A percentile compares a stretch with the other conserved stretches of the same genome.
Evolutionary conservation across 2,329 filamentous ascomycete genomes (phyloP).

Genomic region (Fragosphaeria purpurea): DNA sequence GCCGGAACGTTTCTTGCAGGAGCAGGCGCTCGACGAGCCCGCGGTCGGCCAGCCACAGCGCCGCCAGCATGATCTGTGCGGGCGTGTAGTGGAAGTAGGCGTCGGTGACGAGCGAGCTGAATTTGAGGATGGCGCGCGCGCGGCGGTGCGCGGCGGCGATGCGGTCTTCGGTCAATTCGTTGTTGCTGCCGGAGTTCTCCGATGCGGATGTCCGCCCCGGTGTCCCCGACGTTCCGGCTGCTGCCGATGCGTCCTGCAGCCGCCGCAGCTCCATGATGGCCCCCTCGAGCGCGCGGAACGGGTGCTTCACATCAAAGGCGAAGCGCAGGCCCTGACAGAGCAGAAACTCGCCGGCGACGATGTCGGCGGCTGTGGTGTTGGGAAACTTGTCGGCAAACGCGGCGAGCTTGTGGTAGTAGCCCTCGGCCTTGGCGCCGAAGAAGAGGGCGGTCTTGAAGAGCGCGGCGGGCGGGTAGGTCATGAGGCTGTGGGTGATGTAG

Average conservation of each 20-base stretch:
- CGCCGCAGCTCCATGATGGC: constrained; percentile 72
- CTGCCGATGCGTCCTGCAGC: constrained; percentile 39
- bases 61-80: constrained; percentile 83
- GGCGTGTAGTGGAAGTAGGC: constrained; percentile 97
- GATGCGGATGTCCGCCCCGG: not conserved
- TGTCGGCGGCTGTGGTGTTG: constrained; percentile 64
- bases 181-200: constrained; percentile 8
- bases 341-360: constrained; percentile 85
- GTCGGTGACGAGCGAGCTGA: constrained; percentile 76
- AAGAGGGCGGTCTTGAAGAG: constrained; percentile 87
- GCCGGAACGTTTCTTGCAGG: constrained; percentile 29
- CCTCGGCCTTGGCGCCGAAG: constrained; percentile 88
- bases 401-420: constrained; percentile 46
- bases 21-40: constrained; percentile 45
- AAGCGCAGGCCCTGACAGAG: constrained; percentile 88
- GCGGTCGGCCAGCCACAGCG: constrained; percentile 64
- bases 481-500: constrained; percentile 89
- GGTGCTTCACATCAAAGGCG: constrained; percentile 86
- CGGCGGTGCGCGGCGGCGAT: constrained; percentile 57
- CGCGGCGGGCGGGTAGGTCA: constrained; percentile 88
- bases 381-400: constrained; percentile 59
- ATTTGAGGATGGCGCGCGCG: constrained; percentile 65
- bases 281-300: constrained; percentile 78
- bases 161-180: constrained; percentile 24
- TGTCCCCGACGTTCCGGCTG: not conserved